These are phyloP conservation scores for Chaetothyriales sp. DNA, from an alignment of 2,329 filamentous ascomycete species.

Conservation along the genomic window DNA sequence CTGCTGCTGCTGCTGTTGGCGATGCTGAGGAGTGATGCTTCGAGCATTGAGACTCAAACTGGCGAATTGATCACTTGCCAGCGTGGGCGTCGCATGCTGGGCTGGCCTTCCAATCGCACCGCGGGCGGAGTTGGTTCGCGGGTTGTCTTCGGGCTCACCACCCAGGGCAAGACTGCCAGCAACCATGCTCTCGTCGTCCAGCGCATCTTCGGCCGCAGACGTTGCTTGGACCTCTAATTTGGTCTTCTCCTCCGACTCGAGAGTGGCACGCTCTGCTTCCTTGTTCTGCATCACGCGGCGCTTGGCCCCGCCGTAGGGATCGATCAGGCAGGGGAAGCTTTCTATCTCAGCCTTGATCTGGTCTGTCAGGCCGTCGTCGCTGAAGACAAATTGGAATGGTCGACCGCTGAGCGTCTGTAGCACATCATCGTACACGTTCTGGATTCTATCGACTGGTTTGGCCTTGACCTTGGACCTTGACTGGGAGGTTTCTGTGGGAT, in stretches of 20 bases:
- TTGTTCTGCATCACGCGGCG: conserved; percentile 62
- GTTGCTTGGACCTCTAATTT: conserved; percentile 32
- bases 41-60: conserved; percentile 51
- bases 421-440: conserved; percentile 24
- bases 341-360: conserved; percentile 38
- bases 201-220: conserved; percentile 21
- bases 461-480: conserved; percentile 18
- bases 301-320: conserved; percentile 66
- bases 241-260: conserved; percentile 40
- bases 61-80: conserved; percentile 31
- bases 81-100: conserved; percentile 36
- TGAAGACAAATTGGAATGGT: conserved; percentile 41
- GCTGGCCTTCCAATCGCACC: conserved; percentile 62
- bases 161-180: conserved; percentile 78
- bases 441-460: conserved; percentile 11
- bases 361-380: conserved; percentile 28
- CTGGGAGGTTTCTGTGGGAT: conserved; percentile 3
- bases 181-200: conserved; percentile 61
- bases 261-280: conserved; percentile 41
- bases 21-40: conserved; percentile 66
- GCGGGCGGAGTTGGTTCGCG: conserved; percentile 25
- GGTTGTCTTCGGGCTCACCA: conserved; percentile 73
- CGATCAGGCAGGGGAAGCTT: conserved; percentile 63
- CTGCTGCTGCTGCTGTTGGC: conserved; percentile 54
- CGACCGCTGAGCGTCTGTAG: conserved; percentile 33